phyloP scores from a whole-genome alignment of 306 rosid genomes.

The Lathyrus oleraceus region DNA sequence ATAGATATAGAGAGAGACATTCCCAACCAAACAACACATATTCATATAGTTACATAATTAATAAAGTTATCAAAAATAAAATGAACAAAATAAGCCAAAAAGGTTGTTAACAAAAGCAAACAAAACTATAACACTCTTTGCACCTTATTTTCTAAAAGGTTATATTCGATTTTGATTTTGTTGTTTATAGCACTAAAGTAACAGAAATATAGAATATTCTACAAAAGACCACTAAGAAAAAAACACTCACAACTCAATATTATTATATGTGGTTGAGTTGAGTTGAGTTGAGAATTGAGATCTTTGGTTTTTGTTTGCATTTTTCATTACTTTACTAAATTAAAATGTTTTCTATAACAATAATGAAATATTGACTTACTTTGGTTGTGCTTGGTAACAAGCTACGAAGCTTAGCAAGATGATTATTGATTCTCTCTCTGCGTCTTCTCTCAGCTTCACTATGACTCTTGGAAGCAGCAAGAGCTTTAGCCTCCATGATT shows the following conservation, averaged over 20 bases:
- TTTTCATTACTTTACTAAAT: too few relatives aligned
- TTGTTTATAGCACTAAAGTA: constrained; percentile 37
- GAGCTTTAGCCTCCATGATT: constrained; percentile 97
- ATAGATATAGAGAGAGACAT: constrained; percentile 15
- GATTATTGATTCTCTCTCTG: constrained; percentile 95
- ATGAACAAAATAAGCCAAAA: constrained; percentile 29
- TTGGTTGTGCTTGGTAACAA: constrained; percentile 92
- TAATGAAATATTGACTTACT: constrained; percentile 49
- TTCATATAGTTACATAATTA: not conserved
- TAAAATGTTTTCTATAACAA: too few relatives aligned
- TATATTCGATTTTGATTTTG: constrained; percentile 32
- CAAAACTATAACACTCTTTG: constrained; percentile 35
- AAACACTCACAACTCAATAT: not conserved
- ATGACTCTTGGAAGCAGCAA: constrained; percentile 92
- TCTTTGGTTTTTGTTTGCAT: not conserved
- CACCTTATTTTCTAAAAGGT: constrained; percentile 41
- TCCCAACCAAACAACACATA: not conserved
- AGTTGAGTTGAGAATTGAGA: not conserved
- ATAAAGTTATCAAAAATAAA: not conserved
- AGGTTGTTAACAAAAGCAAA: constrained; percentile 16
- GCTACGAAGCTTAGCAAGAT: constrained; percentile 86
- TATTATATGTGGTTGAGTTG: not conserved
- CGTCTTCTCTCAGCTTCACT: constrained; percentile 97
- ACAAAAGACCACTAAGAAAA: constrained; percentile 22
- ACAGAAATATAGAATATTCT: constrained; percentile 35